Percentiles rank a stretch among this genome's conserved stretches.
Conservation (phyloP, 2,329 filamentous ascomycete genomes). For the Neopestalotiopsis rosae region DNA sequence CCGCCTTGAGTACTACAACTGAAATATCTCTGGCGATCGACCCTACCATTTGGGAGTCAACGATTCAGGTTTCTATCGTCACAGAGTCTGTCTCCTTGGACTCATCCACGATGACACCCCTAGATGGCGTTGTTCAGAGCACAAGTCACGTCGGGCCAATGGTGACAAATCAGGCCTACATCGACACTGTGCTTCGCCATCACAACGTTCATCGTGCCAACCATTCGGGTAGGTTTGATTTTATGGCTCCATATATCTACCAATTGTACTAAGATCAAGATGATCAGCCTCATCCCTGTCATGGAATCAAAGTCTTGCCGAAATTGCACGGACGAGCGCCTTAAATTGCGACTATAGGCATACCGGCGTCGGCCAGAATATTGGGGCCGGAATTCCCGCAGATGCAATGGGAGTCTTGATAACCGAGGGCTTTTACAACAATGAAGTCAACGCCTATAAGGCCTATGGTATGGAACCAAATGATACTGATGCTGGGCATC, state of each 20-base stretch:
- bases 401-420: slow-evolving; percentile 8
- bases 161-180: slow-evolving; percentile 7
- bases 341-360: neutral
- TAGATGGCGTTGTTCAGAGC: neutral
- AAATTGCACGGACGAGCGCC: slow-evolving; percentile 1
- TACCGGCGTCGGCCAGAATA: slow-evolving; percentile 5
- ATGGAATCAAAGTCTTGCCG: slow-evolving; percentile 8
- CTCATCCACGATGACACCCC: neutral
- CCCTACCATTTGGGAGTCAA: neutral
- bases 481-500: neutral
- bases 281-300: neutral
- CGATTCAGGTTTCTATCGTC: neutral
- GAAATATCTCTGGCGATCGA: neutral
- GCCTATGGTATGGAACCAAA: slow-evolving; percentile 5
- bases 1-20: neutral
- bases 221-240: neutral
- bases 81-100: neutral
- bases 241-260: too few species aligned
- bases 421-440: slow-evolving; percentile 9
- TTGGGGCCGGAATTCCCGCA: neutral
- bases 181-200: slow-evolving; percentile 6
- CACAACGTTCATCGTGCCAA: slow-evolving; percentile 3
- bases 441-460: slow-evolving; percentile 6
- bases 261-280: neutral
- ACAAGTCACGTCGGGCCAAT: neutral